Percentiles rank a stretch among this genome's conserved stretches.
Evolutionary conservation across 2,329 filamentous ascomycete species (phyloP).

Genomic region (Dichotomopilus funicola): DNA sequence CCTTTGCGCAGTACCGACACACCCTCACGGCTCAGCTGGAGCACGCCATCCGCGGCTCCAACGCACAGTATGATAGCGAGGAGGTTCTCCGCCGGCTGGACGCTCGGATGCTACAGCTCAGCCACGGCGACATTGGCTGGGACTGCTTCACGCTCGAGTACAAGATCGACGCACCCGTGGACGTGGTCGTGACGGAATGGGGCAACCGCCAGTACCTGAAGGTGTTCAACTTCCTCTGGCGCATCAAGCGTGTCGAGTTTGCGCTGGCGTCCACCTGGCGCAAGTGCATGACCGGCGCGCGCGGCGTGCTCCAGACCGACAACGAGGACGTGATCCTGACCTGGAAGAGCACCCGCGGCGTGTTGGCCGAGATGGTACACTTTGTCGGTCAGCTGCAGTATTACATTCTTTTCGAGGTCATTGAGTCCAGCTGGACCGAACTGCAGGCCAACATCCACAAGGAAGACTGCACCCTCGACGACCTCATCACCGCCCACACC

Average conservation of each 20-base stretch:
- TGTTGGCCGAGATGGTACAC: slow-evolving; percentile 95
- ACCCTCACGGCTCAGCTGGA: slow-evolving; percentile 96
- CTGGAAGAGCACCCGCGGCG: slow-evolving; percentile 86
- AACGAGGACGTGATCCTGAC: slow-evolving; percentile 63
- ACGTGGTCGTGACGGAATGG: slow-evolving; percentile 95
- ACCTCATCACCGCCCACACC: slow-evolving; percentile 86
- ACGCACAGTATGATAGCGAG: slow-evolving; percentile 88
- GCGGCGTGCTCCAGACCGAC: slow-evolving; percentile 77
- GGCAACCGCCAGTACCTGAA: slow-evolving; percentile 95
- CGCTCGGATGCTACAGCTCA: slow-evolving; percentile 95
- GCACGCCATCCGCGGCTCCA: slow-evolving; percentile 93
- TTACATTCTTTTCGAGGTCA: slow-evolving; percentile 98
- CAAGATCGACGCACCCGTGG: slow-evolving; percentile 92
- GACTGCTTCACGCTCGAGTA: slow-evolving; percentile 99
- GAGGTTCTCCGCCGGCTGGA: slow-evolving; percentile 89
- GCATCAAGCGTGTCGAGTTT: slow-evolving; percentile 96
- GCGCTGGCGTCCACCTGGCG: slow-evolving; percentile 87
- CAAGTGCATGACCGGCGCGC: slow-evolving; percentile 87
- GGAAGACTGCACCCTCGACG: slow-evolving; percentile 86
- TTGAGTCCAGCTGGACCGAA: slow-evolving; percentile 91
- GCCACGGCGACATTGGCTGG: slow-evolving; percentile 96
- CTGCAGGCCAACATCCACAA: slow-evolving; percentile 76
- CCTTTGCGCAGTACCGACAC: slow-evolving; percentile 94
- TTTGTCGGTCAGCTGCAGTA: slow-evolving; percentile 96
- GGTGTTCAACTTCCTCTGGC: slow-evolving; percentile 98